A percentile compares a stretch with the other conserved stretches of the same genome.
Evolutionary conservation across 108 stramenopile species (phyloP).

Genomic region (Cyclostephanos invisitatus): DNA sequence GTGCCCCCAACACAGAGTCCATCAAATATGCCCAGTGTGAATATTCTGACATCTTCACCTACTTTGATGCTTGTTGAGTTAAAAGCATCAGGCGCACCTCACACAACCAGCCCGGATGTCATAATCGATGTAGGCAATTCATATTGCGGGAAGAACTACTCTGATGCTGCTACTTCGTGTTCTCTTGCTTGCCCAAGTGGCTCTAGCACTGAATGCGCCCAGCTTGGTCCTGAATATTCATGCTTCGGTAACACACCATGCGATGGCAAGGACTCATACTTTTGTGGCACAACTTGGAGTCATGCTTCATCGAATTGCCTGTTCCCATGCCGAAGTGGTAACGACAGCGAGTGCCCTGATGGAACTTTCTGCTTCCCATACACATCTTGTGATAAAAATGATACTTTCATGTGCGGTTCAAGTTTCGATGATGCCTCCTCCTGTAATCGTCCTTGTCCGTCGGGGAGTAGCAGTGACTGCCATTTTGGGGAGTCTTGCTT

Average conservation of each 20-base stretch:
- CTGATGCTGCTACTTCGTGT: slow-evolving; percentile 45
- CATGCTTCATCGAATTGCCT: slow-evolving; percentile 73
- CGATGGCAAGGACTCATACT: slow-evolving; percentile 56
- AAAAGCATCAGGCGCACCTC: slow-evolving; percentile 31
- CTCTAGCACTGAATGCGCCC: slow-evolving; percentile 39
- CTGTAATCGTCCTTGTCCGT: slow-evolving; percentile 37
- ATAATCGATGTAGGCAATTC: slow-evolving; percentile 30
- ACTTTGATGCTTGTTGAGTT: slow-evolving; percentile 69
- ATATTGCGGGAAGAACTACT: slow-evolving; percentile 48
- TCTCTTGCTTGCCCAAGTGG: slow-evolving; percentile 48
- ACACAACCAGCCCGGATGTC: slow-evolving; percentile 3
- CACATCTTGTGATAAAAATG: slow-evolving; percentile 41
- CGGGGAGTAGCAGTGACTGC: slow-evolving; percentile 32
- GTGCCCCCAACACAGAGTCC: background rate
- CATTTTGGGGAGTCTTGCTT: slow-evolving; percentile 41
- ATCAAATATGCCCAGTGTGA: slow-evolving; percentile 13
- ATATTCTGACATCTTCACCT: slow-evolving; percentile 49
- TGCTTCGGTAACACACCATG: slow-evolving; percentile 48
- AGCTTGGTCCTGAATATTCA: slow-evolving; percentile 45
- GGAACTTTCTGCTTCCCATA: slow-evolving; percentile 48
- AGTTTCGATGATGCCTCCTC: slow-evolving; percentile 50
- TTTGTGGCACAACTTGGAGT: slow-evolving; percentile 81
- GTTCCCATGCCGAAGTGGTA: slow-evolving; percentile 68
- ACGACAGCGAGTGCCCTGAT: slow-evolving; percentile 66
- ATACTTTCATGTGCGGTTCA: slow-evolving; percentile 50